Evolutionary conservation across 192 early-diverging fungal genomes (phyloP).

Genomic region (Pecoramyces ruminantium): DNA sequence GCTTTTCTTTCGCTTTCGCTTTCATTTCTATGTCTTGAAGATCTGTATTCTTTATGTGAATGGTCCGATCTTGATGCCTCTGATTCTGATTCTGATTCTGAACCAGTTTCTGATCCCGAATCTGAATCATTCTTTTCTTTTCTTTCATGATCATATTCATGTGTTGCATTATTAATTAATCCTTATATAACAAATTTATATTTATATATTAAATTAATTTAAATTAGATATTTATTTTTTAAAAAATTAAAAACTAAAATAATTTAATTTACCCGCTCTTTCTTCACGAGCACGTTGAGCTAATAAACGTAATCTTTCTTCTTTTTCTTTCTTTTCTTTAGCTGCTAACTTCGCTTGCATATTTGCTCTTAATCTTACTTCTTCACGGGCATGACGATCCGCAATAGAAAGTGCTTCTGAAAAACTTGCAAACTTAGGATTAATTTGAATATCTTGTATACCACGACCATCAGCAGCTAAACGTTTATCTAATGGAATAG

Average conservation of each 20-base stretch:
- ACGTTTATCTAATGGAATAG: slow-evolving; percentile 96
- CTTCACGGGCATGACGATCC: slow-evolving; percentile 81
- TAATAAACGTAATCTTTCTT: slow-evolving; percentile 67
- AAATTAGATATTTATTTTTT: too few species aligned
- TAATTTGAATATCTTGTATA: slow-evolving; percentile 55
- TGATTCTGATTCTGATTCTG: slow-evolving; percentile 3
- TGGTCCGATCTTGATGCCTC: slow-evolving; percentile 10
- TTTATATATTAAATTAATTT: too few species aligned
- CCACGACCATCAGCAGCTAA: slow-evolving; percentile 93
- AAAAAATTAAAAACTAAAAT: too few species aligned
- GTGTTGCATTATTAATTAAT: neutral
- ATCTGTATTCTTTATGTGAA: slow-evolving; percentile 11
- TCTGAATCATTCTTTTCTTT: neutral
- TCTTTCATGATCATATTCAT: neutral
- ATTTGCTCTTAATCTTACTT: slow-evolving; percentile 76
- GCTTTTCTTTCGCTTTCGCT: slow-evolving; percentile 37
- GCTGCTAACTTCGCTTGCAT: slow-evolving; percentile 82
- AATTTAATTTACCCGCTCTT: slow-evolving; percentile 22
- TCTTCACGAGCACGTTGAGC: slow-evolving; percentile 95
- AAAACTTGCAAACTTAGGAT: slow-evolving; percentile 72
- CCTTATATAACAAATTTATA: too few species aligned
- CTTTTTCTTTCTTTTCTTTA: slow-evolving; percentile 87
- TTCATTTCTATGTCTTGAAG: slow-evolving; percentile 23
- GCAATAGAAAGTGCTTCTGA: slow-evolving; percentile 86
- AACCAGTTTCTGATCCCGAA: slow-evolving; percentile 5